A percentile compares a stretch with the other conserved stretches of the same genome.
These are phyloP conservation scores for Syncephalis plumigaleata DNA, from an alignment of 371 early-diverging fungal species.

Conservation along the genomic window DNA sequence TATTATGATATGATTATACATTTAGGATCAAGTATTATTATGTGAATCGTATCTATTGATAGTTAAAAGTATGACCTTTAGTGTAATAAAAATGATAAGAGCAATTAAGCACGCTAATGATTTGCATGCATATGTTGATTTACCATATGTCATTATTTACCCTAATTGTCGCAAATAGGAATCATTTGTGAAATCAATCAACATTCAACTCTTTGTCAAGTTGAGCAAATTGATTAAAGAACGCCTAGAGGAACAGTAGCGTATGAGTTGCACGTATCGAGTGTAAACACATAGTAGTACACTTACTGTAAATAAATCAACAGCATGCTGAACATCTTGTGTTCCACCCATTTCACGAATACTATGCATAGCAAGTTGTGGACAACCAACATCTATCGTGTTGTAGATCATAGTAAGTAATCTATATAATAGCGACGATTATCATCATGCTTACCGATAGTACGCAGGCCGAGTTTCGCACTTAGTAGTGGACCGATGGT, in stretches of 20 bases:
- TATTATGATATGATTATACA: too few relatives aligned
- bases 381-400: conserved; percentile 86
- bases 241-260: conserved; percentile 10
- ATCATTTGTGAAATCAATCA: conserved; percentile 16
- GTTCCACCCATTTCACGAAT: conserved; percentile 88
- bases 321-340: conserved; percentile 71
- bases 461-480: conserved; percentile 86
- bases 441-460: conserved; percentile 41
- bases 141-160: too few relatives aligned
- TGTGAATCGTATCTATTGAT: too few relatives aligned
- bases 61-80: too few relatives aligned
- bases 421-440: neutral
- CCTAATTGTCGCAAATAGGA: too few relatives aligned
- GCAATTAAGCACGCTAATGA: too few relatives aligned
- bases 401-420: neutral
- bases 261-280: too few relatives aligned
- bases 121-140: too few relatives aligned
- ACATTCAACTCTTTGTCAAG: conserved; percentile 22
- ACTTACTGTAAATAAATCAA: conserved; percentile 54
- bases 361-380: conserved; percentile 92
- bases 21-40: too few relatives aligned
- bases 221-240: conserved; percentile 27
- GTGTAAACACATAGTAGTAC: too few relatives aligned
- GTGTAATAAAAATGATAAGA: too few relatives aligned
- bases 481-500: conserved; percentile 95